Percentiles rank a stretch among this genome's conserved stretches.
phyloP scores from a whole-genome alignment of 108 stramenopile genomes.

The Nannochloropsis gaditana region DNA sequence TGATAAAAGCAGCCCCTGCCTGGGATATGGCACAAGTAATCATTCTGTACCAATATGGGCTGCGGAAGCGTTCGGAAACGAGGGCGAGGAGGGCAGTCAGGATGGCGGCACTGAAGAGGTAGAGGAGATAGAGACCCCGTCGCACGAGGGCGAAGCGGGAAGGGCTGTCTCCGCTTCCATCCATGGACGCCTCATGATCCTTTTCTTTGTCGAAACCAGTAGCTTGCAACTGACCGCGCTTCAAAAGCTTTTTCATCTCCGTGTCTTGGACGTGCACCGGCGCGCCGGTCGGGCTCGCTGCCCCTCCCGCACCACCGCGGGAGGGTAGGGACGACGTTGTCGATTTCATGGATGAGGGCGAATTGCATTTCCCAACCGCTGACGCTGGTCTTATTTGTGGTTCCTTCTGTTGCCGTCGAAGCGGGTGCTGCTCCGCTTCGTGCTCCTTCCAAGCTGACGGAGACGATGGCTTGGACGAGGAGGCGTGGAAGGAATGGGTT shows the following conservation, averaged over 20 bases:
- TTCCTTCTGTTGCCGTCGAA: background rate
- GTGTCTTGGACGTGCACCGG: conserved; percentile 6
- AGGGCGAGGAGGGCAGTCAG: conserved; percentile 28
- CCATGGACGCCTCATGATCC: background rate
- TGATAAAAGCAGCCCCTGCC: conserved; percentile 68
- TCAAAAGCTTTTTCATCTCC: background rate
- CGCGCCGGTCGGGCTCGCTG: background rate
- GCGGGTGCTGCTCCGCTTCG: background rate
- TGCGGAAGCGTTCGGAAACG: conserved; percentile 50
- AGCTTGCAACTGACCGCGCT: background rate
- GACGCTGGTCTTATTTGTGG: background rate
- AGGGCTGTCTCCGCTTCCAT: background rate
- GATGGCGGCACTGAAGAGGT: background rate
- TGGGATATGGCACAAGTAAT: conserved; percentile 50
- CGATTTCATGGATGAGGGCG: background rate
- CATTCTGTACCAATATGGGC: conserved; percentile 55
- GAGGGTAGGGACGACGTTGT: background rate
- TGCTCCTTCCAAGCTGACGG: background rate
- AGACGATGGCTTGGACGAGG: background rate
- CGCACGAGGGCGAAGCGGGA: background rate
- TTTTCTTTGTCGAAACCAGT: background rate
- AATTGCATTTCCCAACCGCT: background rate
- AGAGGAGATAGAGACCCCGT: background rate
- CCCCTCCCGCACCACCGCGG: background rate
- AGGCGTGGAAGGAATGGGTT: background rate